Conservation (phyloP, 1,284 basidiomycete genomes). For the Pseudozyma thailandica region DNA sequence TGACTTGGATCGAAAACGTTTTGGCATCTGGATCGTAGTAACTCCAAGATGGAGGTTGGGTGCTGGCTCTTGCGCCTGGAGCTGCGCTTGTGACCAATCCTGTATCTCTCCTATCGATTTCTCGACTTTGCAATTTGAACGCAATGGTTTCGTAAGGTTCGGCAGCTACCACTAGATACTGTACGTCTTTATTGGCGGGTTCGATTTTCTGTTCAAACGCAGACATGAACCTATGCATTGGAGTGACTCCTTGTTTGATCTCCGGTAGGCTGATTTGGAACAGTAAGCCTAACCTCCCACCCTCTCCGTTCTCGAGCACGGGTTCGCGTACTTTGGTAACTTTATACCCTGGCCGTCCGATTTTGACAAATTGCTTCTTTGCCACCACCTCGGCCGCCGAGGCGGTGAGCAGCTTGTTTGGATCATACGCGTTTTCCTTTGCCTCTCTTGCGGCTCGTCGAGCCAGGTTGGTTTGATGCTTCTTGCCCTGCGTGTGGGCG, state of each 20-base stretch:
- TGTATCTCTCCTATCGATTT: conserved; percentile 77
- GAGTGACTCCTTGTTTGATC: conserved; percentile 81
- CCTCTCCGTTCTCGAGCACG: conserved; percentile 32
- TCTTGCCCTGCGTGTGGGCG: conserved; percentile 99
- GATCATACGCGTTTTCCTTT: conserved; percentile 74
- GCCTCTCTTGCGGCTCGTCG: conserved; percentile 93
- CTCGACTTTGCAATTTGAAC: conserved; percentile 95
- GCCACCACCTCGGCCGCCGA: conserved; percentile 31
- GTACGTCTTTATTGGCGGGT: conserved; percentile 92
- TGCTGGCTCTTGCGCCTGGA: conserved; percentile 39
- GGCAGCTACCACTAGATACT: conserved; percentile 96
- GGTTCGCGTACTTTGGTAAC: conserved; percentile 86
- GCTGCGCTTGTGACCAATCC: conserved; percentile 41
- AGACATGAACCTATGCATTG: conserved; percentile 93
- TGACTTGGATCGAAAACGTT: conserved; percentile 61
- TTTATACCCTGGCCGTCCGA: conserved; percentile 92
- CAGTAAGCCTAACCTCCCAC: conserved; percentile 81
- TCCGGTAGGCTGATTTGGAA: conserved; percentile 96
- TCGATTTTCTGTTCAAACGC: conserved; percentile 98
- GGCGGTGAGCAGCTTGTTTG: conserved; percentile 73
- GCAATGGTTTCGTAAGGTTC: conserved; percentile 99
- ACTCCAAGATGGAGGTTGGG: conserved; percentile 62
- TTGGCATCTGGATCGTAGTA: conserved; percentile 63
- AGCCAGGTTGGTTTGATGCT: conserved; percentile 98
- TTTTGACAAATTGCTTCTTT: conserved; percentile 82